Percentiles rank a stretch among this genome's conserved stretches.
These are phyloP conservation scores for Apiospora marii DNA, from an alignment of 2,329 filamentous ascomycete species.

Conservation along the genomic window DNA sequence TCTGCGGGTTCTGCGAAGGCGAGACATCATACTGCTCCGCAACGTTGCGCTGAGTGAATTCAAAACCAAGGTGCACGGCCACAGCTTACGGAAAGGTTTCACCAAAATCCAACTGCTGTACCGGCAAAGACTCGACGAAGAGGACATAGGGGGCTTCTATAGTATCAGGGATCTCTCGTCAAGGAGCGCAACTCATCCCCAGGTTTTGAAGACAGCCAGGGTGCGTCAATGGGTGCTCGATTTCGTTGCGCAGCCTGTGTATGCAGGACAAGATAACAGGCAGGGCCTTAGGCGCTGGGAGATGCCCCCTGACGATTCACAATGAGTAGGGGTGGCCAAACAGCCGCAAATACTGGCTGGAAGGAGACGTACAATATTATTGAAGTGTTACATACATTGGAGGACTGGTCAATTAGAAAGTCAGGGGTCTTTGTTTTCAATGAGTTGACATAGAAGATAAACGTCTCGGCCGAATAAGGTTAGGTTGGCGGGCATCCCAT, in stretches of 20 bases:
- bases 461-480: not conserved
- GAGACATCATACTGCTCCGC: slow-evolving; percentile 80
- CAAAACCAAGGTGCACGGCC: slow-evolving; percentile 80
- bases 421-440: not conserved
- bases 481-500: not conserved
- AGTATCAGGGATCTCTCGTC: slow-evolving; percentile 56
- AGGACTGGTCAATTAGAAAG: not conserved
- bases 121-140: slow-evolving; percentile 59
- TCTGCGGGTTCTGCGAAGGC: slow-evolving; percentile 62
- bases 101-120: slow-evolving; percentile 75
- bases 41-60: slow-evolving; percentile 84
- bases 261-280: not conserved
- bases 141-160: slow-evolving; percentile 65
- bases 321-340: slow-evolving; percentile 29
- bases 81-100: slow-evolving; percentile 76
- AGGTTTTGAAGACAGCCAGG: slow-evolving; percentile 68
- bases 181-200: slow-evolving; percentile 49
- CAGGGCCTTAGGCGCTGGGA: slow-evolving; percentile 42
- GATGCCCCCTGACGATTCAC: slow-evolving; percentile 42
- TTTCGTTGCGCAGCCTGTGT: slow-evolving; percentile 61
- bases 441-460: not conserved
- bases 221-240: slow-evolving; percentile 79
- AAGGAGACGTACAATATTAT: not conserved
- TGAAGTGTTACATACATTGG: not conserved
- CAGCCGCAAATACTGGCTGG: not conserved